Evolutionary conservation across 1,139 yeast species (phyloP).

Genomic region (Saccharomyces uvarum): DNA sequence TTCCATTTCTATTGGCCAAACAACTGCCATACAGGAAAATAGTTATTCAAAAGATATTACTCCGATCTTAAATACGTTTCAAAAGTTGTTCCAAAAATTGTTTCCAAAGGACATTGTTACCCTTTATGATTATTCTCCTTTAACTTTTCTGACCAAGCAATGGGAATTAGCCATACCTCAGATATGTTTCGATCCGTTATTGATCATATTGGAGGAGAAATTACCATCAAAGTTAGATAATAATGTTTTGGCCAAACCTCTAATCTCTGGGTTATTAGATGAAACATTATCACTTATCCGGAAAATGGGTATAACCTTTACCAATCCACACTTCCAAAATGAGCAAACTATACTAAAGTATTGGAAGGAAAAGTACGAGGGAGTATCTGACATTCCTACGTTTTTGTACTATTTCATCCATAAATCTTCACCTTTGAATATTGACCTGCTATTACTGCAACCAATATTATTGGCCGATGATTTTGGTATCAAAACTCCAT

Average conservation of each 20-base stretch:
- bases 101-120: conserved; percentile 34
- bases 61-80: conserved; percentile 14
- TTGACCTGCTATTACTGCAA: conserved; percentile 69
- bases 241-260: conserved; percentile 75
- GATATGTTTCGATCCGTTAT: conserved; percentile 67
- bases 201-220: conserved; percentile 64
- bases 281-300: conserved; percentile 67
- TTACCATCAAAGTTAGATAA: conserved; percentile 49
- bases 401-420: conserved; percentile 24
- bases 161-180: conserved; percentile 80
- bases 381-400: conserved; percentile 17
- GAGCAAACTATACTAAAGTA: conserved; percentile 49
- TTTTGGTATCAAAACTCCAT: conserved; percentile 75
- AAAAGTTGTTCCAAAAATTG: conserved; percentile 22
- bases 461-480: conserved; percentile 85
- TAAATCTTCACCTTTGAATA: conserved; percentile 36
- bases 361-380: conserved; percentile 39
- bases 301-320: conserved; percentile 57
- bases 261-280: conserved; percentile 65
- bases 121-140: conserved; percentile 34
- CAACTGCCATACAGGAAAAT: not conserved
- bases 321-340: conserved; percentile 27
- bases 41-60: not conserved
- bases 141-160: conserved; percentile 63
- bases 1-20: conserved; percentile 1